Base-by-base conservation (phyloP, 2,329 filamentous ascomycete genomes). In the Beauveria bassiana region DNA sequence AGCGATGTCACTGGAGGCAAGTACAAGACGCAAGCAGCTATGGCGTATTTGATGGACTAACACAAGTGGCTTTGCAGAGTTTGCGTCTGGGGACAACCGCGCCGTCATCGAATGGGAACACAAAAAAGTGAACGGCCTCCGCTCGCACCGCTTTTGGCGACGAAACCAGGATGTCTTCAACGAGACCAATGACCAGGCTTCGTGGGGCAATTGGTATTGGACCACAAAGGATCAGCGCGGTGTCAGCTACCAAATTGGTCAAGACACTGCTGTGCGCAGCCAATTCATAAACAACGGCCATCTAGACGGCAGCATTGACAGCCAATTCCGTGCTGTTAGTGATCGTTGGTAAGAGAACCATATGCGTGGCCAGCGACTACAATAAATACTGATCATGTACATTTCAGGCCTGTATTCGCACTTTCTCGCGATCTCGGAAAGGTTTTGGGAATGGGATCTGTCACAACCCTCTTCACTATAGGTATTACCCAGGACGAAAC, bases 201-300 rank as follows among this genome's bases (percentile, higher is more conserved):
- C 91, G 75, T 96, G 91, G 91, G 91, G 91, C 2, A 86, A 83
- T 56, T 83, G 93, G 75, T 86, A 90, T 72, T 91, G 92, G 72
- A 86, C 88, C 14, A 91, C 84, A 3, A 83, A 85, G 28, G 77
- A 80, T 59, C 71, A 79, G 16, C 69, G 72, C 22, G 79, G 79
- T 26, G 76, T 86, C 24, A 85, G 82, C n/a, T 89, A 87, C 69
- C 86, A 93, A 72, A 87, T 83, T 61, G 91, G 90, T 28, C 79
- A 80, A 8, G 89, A 91, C 57, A 78, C 75, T 3, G 68, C 77
- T n/a, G 80, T 96, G 16, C 84, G 91, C 56, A 79, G 79, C 57
- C 78, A 80, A 5, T 96, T 96, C 69, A 77, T 85, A 16, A 77
- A 75, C 51, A 83, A 82, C 3, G 86, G 87, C 16, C 79, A 76